Evolutionary conservation across 768 basidiomycete genomes (phyloP).

Genomic region (Amanita jacksonii): DNA sequence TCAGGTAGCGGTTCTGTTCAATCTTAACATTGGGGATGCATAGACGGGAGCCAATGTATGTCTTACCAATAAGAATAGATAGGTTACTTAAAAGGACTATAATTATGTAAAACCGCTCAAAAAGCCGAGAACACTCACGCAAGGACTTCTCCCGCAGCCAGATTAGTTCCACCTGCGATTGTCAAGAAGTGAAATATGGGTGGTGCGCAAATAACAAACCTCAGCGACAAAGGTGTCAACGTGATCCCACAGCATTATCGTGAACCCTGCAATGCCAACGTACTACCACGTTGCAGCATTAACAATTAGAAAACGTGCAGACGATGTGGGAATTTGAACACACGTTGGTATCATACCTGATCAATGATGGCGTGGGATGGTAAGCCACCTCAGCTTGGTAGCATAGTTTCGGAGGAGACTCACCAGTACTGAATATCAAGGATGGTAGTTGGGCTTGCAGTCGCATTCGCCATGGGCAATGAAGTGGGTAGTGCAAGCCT

Average conservation of each 20-base stretch:
- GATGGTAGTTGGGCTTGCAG: too few species aligned
- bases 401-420: neutral
- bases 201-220: conserved; percentile 14
- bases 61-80: too few species aligned
- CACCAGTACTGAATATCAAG: conserved; percentile 1
- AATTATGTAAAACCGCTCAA: too few species aligned
- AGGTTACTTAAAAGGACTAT: conserved; percentile 32
- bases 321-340: neutral
- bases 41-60: neutral
- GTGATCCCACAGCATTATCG: conserved; percentile 47
- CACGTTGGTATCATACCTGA: too few species aligned
- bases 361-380: neutral
- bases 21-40: neutral
- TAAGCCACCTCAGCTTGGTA: neutral
- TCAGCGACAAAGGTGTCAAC: conserved; percentile 42
- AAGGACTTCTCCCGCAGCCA: conserved; percentile 40
- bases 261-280: conserved; percentile 42
- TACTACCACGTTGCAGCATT: conserved; percentile 26
- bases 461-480: too few species aligned
- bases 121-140: conserved; percentile 25
- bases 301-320: neutral
- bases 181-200: neutral
- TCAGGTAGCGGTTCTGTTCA: conserved; percentile 52
- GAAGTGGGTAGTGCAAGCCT: too few species aligned
- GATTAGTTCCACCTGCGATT: conserved; percentile 34